Base-by-base conservation (phyloP, 1,284 basidiomycete genomes). In the Inonotus obliquus region DNA sequence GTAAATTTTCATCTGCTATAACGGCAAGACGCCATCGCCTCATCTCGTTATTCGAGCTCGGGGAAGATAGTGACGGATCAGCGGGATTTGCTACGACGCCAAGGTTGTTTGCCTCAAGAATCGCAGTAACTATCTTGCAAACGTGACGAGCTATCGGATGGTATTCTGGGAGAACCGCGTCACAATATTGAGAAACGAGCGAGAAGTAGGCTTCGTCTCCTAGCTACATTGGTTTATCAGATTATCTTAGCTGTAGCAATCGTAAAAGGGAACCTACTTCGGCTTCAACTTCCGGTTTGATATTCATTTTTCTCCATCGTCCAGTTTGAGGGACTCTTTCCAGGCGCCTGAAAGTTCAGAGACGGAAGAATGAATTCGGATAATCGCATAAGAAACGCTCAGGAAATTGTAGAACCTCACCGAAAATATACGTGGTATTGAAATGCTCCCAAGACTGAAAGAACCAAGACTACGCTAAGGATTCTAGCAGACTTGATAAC, bases 241-340 rank as follows among this genome's bases (percentile, higher is more conserved):
- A 27, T 35, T 1, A 37, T 4, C 11, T 29, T 9, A 29, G 29
- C 35, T 25, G 6, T 32, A 2, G 35, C 14, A 9, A 1, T 4
- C 11, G 32, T 6, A n/a, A 1, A n/a, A 32, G 2, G 25, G 32
- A 32, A 10, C 45, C 37, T 47, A 57, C 55, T 29, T 57, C 39
- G 14, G 13, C 38, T 35, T 57, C 55, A 7, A 27, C 27, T 45
- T 57, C 55, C 17, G 55, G 55, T 11, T 21, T 47, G 19, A 89
- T 80, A 68, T 90, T 87, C 82, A 96, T 96, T 70, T 94, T 94
- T 25, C 94, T 75, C 80, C 86, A 86, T 61, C 94, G 74, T 0
- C 92, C 92, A 0, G 93, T 95, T 68, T 92, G 86, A 3, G 89
- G 87, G 0, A 92, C 89, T 67, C 83, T 79, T 70, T 95, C 92